Evolutionary conservation across 768 basidiomycete genomes (phyloP), one percentile per base, ranked within the genome.

Genomic region (Tulasnella sp.): DNA sequence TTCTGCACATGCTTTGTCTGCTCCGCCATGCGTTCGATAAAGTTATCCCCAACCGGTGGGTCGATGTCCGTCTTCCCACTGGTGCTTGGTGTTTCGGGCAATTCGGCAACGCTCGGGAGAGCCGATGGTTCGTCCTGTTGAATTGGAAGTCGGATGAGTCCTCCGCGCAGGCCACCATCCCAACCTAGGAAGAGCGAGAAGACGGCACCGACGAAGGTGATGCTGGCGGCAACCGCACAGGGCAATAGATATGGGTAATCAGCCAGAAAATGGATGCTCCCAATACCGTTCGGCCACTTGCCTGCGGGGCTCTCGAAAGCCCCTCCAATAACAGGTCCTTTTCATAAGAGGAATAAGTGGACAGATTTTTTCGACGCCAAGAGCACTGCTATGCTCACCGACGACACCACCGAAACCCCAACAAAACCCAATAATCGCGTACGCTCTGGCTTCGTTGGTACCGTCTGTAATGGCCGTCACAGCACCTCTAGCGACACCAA

Each of bases 331-430:
- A 59, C 46, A 24, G 57, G 45, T 2, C 57, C 57, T 59, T 22
- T 38, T 27, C 5, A 25, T 48, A 2, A n/a, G 34, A 1, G 8
- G 43, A 7, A 19, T 25, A 17, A 48, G 27, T 11, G 17, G 1
- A 21, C 11, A 43, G 19, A 10, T 43, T 43, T 11, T 19, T 43
- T 4, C 22, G 22, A 27, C 4, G 25, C 10, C 25, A n/a, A 31
- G 51, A 27, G 29, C 5, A 45, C 22, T 2, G 8, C n/a, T 43
- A 38, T 4, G 19, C 60, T 8, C 49, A 62, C 61, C 62, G 9
- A 45, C 80, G 11, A 92, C 89, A 79, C 93, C 96, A 61, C 94
- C 96, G 63, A 98, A 80, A 61, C 92, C 93, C 96, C 94, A 96
- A 64, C 84, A 89, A 70, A 94, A 96, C 81, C 92, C 93, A 48